A percentile compares a stretch with the other conserved stretches of the same genome.
phyloP scores from a whole-genome alignment of 2,329 filamentous ascomycete genomes.

The Sclerotinia trifoliorum region DNA sequence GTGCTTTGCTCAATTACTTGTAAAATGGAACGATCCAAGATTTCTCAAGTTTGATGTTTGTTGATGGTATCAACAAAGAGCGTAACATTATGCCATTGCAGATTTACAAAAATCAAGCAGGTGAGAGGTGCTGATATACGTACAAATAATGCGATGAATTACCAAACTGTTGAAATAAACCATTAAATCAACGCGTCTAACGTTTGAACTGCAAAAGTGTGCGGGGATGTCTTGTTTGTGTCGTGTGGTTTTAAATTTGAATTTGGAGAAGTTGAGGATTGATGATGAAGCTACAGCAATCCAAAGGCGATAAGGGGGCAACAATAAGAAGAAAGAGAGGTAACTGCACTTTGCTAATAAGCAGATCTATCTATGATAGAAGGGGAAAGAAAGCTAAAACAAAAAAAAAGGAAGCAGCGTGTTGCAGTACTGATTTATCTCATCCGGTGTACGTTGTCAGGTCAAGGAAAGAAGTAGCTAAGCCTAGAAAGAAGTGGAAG shows the following conservation, averaged over 20 bases:
- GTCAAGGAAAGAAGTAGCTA: neutral
- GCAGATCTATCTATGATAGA: constrained; percentile 14
- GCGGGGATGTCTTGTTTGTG: neutral
- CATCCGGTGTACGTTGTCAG: neutral
- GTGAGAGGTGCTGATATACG: neutral
- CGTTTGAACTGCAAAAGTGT: neutral
- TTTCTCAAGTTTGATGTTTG: constrained; percentile 16
- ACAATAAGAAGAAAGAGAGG: neutral
- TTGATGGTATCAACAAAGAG: neutral
- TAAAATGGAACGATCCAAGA: neutral
- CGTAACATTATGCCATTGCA: neutral
- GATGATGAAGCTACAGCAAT: constrained; percentile 3
- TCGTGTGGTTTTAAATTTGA: neutral
- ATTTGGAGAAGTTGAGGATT: neutral
- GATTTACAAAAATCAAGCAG: neutral
- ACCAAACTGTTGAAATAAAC: neutral
- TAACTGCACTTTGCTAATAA: neutral
- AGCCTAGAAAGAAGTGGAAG: neutral
- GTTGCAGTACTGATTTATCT: neutral
- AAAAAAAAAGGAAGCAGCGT: constrained; percentile 1
- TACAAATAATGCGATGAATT: constrained; percentile 4
- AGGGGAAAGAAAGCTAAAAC: neutral
- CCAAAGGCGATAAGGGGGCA: neutral
- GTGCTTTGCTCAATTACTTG: neutral
- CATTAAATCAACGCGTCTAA: neutral